Evolutionary conservation across 2,329 filamentous ascomycete species (phyloP), one percentile per base, ranked within the genome.

Genomic region (Pseudogymnoascus sp.): DNA sequence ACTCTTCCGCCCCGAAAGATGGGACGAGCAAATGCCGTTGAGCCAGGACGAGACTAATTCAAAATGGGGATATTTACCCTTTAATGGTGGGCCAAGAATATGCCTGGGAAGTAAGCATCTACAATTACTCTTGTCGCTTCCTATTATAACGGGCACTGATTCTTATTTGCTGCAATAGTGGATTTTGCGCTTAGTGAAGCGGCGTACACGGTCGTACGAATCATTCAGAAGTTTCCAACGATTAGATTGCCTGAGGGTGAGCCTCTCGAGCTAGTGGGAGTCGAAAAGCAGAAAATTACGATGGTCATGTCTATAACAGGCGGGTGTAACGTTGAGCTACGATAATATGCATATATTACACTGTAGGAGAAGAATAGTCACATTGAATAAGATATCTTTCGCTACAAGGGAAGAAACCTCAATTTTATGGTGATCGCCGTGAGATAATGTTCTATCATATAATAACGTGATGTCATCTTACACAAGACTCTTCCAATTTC

Each of bases 21-120:
- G 72, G 72, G 68, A 67, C 7, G 65, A 66, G 21, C 37, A 35
- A 15, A 81, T 60, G 80, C 82, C 66, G 80, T 64, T 61, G 17
- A 64, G 60, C 38, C 72, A 69, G 21, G 26, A 46, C 21, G 42
- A 46, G 42, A 46, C 13, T 26, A 9, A 3, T 26, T 46, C 42
- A n/a, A 26, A 46, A 46, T 46, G 21, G 69, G 71, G 67, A 40
- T 74, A 68, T 62, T 60, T 73, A 6, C 69, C 71, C 50, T 70
- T 71, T 26, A 68, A 70, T 63, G 69, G 67, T 21, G 69, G 69
- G 23, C 67, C 69, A 13, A 65, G 69, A 31, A 62, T 66, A 10
- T 71, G 69, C 63, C 64, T 70, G 19, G 68, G 69, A 21, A 71
- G 70, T 68, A 66, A 71, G 67, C 70, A 46, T 26, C 21, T 46